Base-by-base conservation (phyloP, 1,139 yeast species). In the Pichia sp. region DNA sequence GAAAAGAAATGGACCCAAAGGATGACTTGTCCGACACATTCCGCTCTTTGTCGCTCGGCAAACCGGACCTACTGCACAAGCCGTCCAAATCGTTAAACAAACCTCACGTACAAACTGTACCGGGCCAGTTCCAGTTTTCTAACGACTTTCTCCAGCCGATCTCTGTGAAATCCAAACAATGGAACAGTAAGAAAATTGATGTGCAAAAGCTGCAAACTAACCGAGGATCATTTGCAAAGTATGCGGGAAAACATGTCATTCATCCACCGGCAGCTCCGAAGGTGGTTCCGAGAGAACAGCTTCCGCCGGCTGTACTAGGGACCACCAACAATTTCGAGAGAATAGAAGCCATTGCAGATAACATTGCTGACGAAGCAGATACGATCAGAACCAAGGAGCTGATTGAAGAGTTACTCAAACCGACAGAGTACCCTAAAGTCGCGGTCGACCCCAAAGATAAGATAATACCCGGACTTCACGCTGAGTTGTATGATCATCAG, bases 401-500 rank as follows among this genome's bases (percentile, higher is more conserved):
- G 19, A 53, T 57, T 0, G 23, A 30, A 10, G 47, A 49, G 4
- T 38, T 55, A 30, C 41, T 57, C 7, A 53, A 57, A 19, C 58
- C 58, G 3, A 53, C 49, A 15, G 42, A 41, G 6, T 48, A 30
- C 10, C 59, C 64, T n/a, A 56, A 47, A 32, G 19, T 16, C 2
- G 10, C 8, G 3, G 49, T 58, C 2, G 67, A 74, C 7, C 52
- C 51, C 54, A 63, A 26, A 7, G 58, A 56, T 4, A 46, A 52
- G 19, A 34, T 30, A n/a, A 49, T 61, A 1, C 38, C 52, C 1
- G 82, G 82, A 0, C 62, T 79, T n/a, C 59, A 61, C 0, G 77
- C 76, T 1, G 62, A 61, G 19, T 64, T 80, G 34, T 63, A 78
- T 54, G 75, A 76, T 30, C 85, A 80, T 62, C 85, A 80, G 61